These are phyloP conservation scores for Cordyceps militaris DNA, from an alignment of 2,329 filamentous ascomycete genomes.

Conservation along the genomic window DNA sequence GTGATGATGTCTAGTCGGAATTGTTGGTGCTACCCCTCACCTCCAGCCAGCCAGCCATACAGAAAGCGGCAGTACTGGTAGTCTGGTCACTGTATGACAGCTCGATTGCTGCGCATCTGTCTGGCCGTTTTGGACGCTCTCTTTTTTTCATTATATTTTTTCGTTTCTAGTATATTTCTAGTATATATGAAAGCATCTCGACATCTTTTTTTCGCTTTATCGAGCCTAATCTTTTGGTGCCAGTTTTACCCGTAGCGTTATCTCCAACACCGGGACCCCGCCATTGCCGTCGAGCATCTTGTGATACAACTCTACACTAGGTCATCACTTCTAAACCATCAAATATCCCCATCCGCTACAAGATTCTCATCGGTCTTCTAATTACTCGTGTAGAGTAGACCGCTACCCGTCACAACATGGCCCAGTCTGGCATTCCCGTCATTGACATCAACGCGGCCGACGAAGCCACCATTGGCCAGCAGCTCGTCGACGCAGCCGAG, in stretches of 20 bases:
- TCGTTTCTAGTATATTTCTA: neutral
- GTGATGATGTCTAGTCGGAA: neutral
- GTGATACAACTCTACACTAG: too few relatives aligned
- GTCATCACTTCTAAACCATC: too few relatives aligned
- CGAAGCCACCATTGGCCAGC: slow-evolving; percentile 50
- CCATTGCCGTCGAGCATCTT: too few relatives aligned
- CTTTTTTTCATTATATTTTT: neutral
- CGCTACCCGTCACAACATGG: neutral
- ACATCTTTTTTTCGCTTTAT: too few relatives aligned
- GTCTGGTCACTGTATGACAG: neutral
- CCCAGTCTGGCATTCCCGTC: slow-evolving; percentile 56
- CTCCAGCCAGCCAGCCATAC: neutral
- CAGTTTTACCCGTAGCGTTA: neutral
- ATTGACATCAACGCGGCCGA: slow-evolving; percentile 69
- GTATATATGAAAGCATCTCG: too few relatives aligned
- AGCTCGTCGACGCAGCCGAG: slow-evolving; percentile 71
- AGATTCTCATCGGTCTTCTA: too few relatives aligned
- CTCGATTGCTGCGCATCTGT: neutral
- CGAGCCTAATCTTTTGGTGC: too few relatives aligned
- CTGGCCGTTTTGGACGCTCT: neutral
- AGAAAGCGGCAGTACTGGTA: neutral
- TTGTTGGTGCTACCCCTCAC: neutral
- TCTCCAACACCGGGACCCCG: neutral
- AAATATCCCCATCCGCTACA: too few relatives aligned
- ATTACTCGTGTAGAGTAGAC: neutral